Base-by-base conservation (phyloP, 805 yeast species). In the Candida awuae region DNA sequence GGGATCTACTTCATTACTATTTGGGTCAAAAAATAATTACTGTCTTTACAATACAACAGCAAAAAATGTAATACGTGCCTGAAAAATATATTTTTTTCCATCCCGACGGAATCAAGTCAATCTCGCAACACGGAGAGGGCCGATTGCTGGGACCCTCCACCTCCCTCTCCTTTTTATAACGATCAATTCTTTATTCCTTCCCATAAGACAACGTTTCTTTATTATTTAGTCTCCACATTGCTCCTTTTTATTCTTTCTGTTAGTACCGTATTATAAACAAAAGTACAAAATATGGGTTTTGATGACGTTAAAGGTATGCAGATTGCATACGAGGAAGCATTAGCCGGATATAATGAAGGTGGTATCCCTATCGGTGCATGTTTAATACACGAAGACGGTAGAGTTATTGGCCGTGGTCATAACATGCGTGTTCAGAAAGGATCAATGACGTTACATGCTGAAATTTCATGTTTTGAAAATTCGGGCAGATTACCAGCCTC, bases 361-460 rank as follows among this genome's bases (percentile, higher is more conserved):
- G 97, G 96, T 34, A 79, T 87, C 19, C 48, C 47, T 1, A 42
- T 44, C 46, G 82, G 94, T 10, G 90, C 87, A 5, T 82, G 80
- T 28, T 66, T 84, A 38, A 70, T 85, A 33, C 69, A 71, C 38
- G 77, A 73, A 47, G 88, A 83, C 43, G 97, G 97, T 15, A 72
- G 75, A 4, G 73, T 90, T 10, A 66, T 88, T 10, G 96, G 96
- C 20, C 68, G 77, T 34, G 97, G 98, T 12, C 97, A 86, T 61
- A 90, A 90, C 61, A 70, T 76, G 78, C 72, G 98, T 52, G 71
- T 90, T 45, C 97, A 90, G 61, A 83, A 84, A 57, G 66, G 70
- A 15, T 81, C 94, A 10, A 77, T 96, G 14, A 84, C 81, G 14
- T 66, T 90, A 42, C 98, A 90, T 53, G 98, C 95, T 16, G 98